Evolutionary conservation across 257 asterid species (phyloP).

Genomic region (Forsythia viridissima): DNA sequence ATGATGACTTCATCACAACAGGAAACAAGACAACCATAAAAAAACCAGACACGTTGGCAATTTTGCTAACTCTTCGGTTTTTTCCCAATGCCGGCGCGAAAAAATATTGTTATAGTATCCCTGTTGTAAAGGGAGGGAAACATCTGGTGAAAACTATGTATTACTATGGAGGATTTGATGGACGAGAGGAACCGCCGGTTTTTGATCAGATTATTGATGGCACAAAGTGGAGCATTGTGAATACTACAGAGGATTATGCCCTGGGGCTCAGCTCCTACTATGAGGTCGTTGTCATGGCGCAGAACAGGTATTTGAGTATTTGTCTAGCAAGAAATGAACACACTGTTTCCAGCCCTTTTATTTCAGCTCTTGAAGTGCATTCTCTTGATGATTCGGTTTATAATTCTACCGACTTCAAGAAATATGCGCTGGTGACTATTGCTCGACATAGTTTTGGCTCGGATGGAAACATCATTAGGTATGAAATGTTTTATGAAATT

Average conservation of each 20-base stretch:
- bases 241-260: conserved; percentile 72
- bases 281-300: conserved; percentile 68
- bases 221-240: conserved; percentile 69
- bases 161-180: conserved; percentile 83
- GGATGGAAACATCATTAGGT: conserved; percentile 54
- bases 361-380: conserved; percentile 71
- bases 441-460: conserved; percentile 67
- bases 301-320: conserved; percentile 44
- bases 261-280: conserved; percentile 63
- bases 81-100: conserved; percentile 51
- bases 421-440: conserved; percentile 51
- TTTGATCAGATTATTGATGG: conserved; percentile 93
- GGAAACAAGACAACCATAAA: conserved; percentile 59
- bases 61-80: conserved; percentile 55
- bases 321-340: conserved; percentile 73
- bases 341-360: conserved; percentile 67
- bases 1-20: conserved; percentile 45
- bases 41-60: conserved; percentile 45
- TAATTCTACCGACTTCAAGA: conserved; percentile 61
- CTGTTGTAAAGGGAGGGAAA: conserved; percentile 56
- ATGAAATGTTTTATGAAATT: conserved; percentile 15
- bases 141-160: conserved; percentile 59
- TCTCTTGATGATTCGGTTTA: conserved; percentile 58
- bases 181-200: conserved; percentile 74
- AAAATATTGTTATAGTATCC: conserved; percentile 65